Conservation (phyloP, 2,329 filamentous ascomycete species). For the Alternaria viburni region DNA sequence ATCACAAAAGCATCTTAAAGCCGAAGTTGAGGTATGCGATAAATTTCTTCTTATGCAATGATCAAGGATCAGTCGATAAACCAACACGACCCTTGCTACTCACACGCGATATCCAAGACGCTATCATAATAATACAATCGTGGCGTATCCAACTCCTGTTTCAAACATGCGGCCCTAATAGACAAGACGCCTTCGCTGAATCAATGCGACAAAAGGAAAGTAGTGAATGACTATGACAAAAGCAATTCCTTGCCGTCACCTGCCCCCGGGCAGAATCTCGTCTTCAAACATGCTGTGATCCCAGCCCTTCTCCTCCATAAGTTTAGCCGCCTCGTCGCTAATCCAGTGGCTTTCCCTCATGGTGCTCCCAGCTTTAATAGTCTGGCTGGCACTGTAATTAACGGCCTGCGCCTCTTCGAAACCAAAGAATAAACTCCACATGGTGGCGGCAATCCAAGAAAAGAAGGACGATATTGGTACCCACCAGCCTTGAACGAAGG, state of each 20-base stretch:
- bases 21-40: background rate
- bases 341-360: conserved; percentile 2
- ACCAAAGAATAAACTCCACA: conserved; percentile 15
- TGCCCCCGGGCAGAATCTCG: conserved; percentile 16
- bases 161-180: background rate
- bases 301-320: conserved; percentile 24
- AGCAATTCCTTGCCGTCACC: background rate
- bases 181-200: conserved; percentile 22
- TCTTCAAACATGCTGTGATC: conserved; percentile 37
- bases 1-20: background rate
- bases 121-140: conserved; percentile 5
- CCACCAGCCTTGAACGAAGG: conserved; percentile 45
- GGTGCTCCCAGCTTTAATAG: conserved; percentile 1
- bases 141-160: conserved; percentile 3
- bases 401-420: conserved; percentile 9
- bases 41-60: background rate
- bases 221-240: background rate
- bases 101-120: conserved; percentile 5
- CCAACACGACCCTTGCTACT: background rate
- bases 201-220: conserved; percentile 11
- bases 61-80: background rate
- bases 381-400: background rate
- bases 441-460: conserved; percentile 23
- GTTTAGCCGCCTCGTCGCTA: conserved; percentile 13
- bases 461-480: conserved; percentile 32